Percentiles rank a stretch among this genome's conserved stretches.
Conservation (phyloP, 495 filamentous ascomycete genomes). For the Penicillium ochrochloron region DNA sequence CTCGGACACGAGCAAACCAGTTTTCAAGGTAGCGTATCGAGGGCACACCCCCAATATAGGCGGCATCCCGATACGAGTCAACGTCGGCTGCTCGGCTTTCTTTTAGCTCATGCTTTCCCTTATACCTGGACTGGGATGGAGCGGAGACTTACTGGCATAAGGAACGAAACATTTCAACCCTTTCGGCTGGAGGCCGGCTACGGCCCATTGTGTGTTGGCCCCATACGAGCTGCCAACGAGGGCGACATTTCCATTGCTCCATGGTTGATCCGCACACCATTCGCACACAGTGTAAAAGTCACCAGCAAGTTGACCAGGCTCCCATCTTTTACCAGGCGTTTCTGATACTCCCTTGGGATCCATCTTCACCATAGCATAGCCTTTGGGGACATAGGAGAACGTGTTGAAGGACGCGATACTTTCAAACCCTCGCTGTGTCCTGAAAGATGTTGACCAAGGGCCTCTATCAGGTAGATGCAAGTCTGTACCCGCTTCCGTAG, state of each 20-base stretch:
- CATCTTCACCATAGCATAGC: conserved; percentile 9
- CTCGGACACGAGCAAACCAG: conserved; percentile 7
- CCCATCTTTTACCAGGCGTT: conserved; percentile 4
- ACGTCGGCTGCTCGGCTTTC: neutral
- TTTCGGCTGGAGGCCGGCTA: neutral
- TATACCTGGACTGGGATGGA: neutral
- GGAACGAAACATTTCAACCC: conserved; percentile 7
- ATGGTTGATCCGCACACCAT: conserved; percentile 3
- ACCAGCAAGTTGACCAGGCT: conserved; percentile 9
- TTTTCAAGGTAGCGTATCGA: neutral
- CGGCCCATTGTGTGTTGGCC: conserved; percentile 7
- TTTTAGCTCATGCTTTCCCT: neutral
- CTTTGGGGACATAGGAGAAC: conserved; percentile 3
- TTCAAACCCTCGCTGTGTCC: conserved; percentile 2
- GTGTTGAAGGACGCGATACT: conserved; percentile 6
- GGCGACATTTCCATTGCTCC: conserved; percentile 7
- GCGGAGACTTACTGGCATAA: conserved; percentile 2
- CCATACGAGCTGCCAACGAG: conserved; percentile 10
- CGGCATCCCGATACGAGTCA: conserved; percentile 6
- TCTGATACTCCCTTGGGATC: conserved; percentile 7
- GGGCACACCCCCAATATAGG: conserved; percentile 3
- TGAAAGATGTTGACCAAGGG: neutral
- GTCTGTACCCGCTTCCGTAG: neutral
- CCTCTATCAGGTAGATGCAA: neutral
- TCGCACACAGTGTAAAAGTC: conserved; percentile 4